Conservation (phyloP, 2,329 filamentous ascomycete species). For the Ramularia collo-cygni region DNA sequence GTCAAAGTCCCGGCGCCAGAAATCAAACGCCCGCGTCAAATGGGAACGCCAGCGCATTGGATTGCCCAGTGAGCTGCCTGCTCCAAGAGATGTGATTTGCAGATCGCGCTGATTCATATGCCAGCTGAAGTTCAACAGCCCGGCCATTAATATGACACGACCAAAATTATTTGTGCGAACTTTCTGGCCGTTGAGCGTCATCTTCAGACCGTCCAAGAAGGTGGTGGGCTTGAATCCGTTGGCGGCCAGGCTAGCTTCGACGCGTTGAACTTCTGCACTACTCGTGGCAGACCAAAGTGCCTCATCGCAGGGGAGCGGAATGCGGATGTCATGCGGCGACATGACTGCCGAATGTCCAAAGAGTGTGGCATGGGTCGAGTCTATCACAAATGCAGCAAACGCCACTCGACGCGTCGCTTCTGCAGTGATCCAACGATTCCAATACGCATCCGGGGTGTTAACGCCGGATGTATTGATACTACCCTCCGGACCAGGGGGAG, state of each 20-base stretch:
- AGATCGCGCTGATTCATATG: conserved; percentile 96
- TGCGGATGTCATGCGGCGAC: conserved; percentile 90
- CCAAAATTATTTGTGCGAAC: conserved; percentile 92
- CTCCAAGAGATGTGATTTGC: conserved; percentile 80
- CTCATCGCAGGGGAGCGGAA: conserved; percentile 89
- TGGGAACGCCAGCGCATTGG: conserved; percentile 86
- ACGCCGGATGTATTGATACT: conserved; percentile 38
- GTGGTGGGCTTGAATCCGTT: conserved; percentile 78
- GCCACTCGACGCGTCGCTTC: conserved; percentile 85
- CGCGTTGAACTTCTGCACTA: conserved; percentile 74
- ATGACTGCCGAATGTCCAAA: conserved; percentile 96
- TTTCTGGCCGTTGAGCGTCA: conserved; percentile 74
- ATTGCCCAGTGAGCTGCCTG: conserved; percentile 71
- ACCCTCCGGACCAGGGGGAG: conserved; percentile 41
- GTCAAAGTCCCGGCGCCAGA: conserved; percentile 91
- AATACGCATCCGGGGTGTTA: conserved; percentile 79
- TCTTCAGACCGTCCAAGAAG: conserved; percentile 86
- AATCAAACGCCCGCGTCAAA: conserved; percentile 80
- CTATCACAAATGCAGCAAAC: conserved; percentile 89
- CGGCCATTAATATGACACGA: conserved; percentile 87
- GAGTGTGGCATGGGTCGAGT: conserved; percentile 95
- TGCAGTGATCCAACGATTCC: conserved; percentile 92
- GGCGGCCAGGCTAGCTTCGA: conserved; percentile 71
- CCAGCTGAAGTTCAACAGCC: conserved; percentile 87
- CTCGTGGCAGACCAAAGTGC: conserved; percentile 85